phyloP scores from a whole-genome alignment of 176 grass and related monocot genomes.

The Musa itinerans region DNA sequence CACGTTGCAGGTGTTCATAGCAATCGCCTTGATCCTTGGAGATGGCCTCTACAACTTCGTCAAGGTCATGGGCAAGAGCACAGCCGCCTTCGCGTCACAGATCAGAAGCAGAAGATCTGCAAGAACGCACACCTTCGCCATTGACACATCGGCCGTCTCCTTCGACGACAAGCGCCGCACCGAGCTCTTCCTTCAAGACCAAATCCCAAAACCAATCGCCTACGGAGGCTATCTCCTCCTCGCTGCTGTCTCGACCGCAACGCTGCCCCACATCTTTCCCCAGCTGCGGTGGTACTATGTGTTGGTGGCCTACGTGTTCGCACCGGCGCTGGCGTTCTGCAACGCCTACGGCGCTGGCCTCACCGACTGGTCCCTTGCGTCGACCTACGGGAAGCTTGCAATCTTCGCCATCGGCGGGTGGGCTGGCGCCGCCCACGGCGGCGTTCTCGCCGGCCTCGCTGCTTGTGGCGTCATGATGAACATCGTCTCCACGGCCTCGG shows the following conservation, averaged over 20 bases:
- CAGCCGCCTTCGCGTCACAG: neutral
- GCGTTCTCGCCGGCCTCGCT: constrained; percentile 27
- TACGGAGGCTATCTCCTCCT: constrained; percentile 4
- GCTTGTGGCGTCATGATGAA: constrained; percentile 25
- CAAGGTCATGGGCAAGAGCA: neutral
- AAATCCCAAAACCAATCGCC: constrained; percentile 9
- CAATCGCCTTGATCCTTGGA: constrained; percentile 4
- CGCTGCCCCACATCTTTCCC: constrained; percentile 11
- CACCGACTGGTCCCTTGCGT: constrained; percentile 17
- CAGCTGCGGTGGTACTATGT: constrained; percentile 13
- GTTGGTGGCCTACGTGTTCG: constrained; percentile 3
- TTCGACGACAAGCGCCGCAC: constrained; percentile 11
- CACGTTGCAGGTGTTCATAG: constrained; percentile 4
- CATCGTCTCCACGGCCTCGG: constrained; percentile 26
- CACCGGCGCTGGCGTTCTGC: constrained; percentile 13
- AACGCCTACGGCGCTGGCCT: constrained; percentile 17
- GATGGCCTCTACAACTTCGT: constrained; percentile 20
- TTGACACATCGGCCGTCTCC: neutral
- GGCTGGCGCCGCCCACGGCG: constrained; percentile 19
- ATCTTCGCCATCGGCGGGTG: constrained; percentile 37
- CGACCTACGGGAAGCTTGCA: constrained; percentile 16
- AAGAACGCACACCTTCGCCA: neutral
- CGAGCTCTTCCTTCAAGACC: constrained; percentile 2
- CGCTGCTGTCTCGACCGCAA: constrained; percentile 1
- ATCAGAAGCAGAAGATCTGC: neutral